Evolutionary conservation across 441 rosid genomes (phyloP), one percentile per base, ranked within the genome.

Genomic region (Syzygium malaccense): DNA sequence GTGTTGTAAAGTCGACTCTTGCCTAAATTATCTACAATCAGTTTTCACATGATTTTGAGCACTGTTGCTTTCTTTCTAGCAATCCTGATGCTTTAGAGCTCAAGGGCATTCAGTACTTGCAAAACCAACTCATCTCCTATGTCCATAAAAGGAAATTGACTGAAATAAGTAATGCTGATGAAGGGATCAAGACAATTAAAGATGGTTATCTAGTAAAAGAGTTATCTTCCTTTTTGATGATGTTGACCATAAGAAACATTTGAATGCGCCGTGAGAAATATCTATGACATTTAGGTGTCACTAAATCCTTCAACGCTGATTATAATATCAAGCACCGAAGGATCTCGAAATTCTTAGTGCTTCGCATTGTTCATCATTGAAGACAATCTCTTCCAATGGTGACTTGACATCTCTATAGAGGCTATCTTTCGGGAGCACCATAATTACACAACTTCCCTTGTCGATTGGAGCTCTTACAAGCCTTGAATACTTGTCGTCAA

Each of bases 401-500:
- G 41, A 64, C 18, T 28, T 64, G 37, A 30, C 75, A 1, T 64
- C 6, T 15, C 48, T 18, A 33, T 68, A 2, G 1, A 33, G 4
- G 45, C 14, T 18, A 18, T 18, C 26, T 33, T 9, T 33, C 0
- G 33, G 0, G 1, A 1, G 45, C 7, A 41, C 45, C 7, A 41
- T 41, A 41, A 4, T 41, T 41, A 41, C 45, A 41, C 45, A 41
- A 41, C 45, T 41, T 41, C 45, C 4, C 45, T 7, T 4, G 45
- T 4, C 1, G 45, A 41, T 41, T 41, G 45, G 45, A 5, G 45
- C 4, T 41, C 45, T 41, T 41, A 41, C 45, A 41, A 41, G 45
- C 45, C 45, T 41, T 41, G 45, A 41, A 41, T 4, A 68, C 79
- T 3, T 0, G 4, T 68, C 48, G 9, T 19, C 33, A 48, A 4